Evolutionary conservation across 768 basidiomycete species (phyloP), one percentile per base, ranked within the genome.

Genomic region (Sporobolomyces roseus): DNA sequence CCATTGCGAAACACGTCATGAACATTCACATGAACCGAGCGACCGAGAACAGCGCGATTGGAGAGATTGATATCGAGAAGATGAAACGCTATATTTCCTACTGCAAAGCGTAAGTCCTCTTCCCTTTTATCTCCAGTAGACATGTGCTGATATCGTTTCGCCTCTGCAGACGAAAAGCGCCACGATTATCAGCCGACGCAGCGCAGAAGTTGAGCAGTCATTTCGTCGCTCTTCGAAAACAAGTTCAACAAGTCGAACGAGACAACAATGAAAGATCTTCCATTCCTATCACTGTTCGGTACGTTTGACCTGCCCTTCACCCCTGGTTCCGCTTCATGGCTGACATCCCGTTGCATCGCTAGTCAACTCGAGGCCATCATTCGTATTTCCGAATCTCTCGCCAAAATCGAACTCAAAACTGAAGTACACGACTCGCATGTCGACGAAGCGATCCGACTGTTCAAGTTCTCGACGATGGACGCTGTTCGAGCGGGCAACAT

Each of bases 381-480:
- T 77, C 93, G 96, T 41, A 98, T 98, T 77, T 98, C 96, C 2
- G 96, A 99, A 78, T 88, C 94, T 4, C 82, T 97, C 25, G 93
- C 94, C 17, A 99, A 98, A 77, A 85, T 97, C 80, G 92, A 92
- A 4, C 83, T 99, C 21, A 88, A 89, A 0, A 83, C 91, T 0
- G 83, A 87, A 4, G 96, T 98, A 4, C 86, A 88, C 75, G 88
- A 88, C 54, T 88, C 93, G 77, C 93, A 99, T 74, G 94, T 98
- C 29, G 93, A 97, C 79, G 96, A 99, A 79, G 90, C 96, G 9
- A 97, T 98, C 74, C 88, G 96, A 14, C 80, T 99, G 48, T 99
- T 99, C 87, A 98, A 94, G 77, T 93, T 87, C 80, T 97, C 93
- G 13, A 98, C 96, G 4, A 98, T 99, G 94, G 93, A 98, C 78